Conservation (phyloP, 2,329 filamentous ascomycete species). For the Hypomyces perniciosus region DNA sequence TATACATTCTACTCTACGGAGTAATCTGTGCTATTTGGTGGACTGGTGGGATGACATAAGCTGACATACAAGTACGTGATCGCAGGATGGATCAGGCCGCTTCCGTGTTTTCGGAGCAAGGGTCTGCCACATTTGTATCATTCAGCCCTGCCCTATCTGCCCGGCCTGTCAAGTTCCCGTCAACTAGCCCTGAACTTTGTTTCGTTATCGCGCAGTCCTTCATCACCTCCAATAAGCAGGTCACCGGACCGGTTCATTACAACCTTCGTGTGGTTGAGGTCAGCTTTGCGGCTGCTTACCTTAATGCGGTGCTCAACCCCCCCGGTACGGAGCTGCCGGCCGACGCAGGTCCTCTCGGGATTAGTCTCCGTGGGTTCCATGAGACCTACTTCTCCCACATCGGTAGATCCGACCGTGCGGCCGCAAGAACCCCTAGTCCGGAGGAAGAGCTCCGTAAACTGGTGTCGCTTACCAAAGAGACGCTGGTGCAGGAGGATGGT, state of each 20-base stretch:
- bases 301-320: slow-evolving; percentile 53
- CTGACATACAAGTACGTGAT: slow-evolving; percentile 3
- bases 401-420: slow-evolving; percentile 30
- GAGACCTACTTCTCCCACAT: slow-evolving; percentile 65
- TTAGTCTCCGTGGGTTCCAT: slow-evolving; percentile 82
- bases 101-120: slow-evolving; percentile 84
- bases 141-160: slow-evolving; percentile 77
- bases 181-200: slow-evolving; percentile 72
- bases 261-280: slow-evolving; percentile 96
- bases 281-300: slow-evolving; percentile 72
- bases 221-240: slow-evolving; percentile 88
- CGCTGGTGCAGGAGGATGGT: slow-evolving; percentile 71
- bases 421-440: slow-evolving; percentile 39
- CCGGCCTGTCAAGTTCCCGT: slow-evolving; percentile 73
- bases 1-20: not conserved
- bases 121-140: slow-evolving; percentile 81
- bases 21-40: not conserved
- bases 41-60: not conserved
- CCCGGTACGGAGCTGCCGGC: slow-evolving; percentile 56
- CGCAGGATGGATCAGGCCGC: slow-evolving; percentile 92
- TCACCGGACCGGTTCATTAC: slow-evolving; percentile 89
- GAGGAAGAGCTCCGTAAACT: slow-evolving; percentile 68
- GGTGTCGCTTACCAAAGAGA: slow-evolving; percentile 60
- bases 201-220: slow-evolving; percentile 95
- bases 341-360: slow-evolving; percentile 76